These are phyloP conservation scores for Penicillium polonicum DNA, from an alignment of 2,329 filamentous ascomycete genomes.

Conservation along the genomic window DNA sequence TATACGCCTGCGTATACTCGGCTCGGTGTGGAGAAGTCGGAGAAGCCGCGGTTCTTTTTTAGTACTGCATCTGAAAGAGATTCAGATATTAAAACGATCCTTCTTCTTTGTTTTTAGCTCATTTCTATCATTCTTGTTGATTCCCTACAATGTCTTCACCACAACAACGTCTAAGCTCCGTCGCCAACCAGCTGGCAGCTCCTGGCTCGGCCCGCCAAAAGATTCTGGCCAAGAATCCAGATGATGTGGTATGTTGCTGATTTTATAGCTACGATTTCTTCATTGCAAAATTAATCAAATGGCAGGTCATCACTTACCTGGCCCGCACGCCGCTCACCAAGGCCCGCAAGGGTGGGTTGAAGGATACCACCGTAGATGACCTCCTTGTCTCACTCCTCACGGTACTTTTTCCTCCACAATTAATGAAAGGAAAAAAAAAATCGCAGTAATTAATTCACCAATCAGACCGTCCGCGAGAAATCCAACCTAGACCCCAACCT, in stretches of 20 bases:
- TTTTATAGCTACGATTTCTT: neutral
- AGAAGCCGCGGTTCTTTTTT: constrained; percentile 27
- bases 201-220: constrained; percentile 31
- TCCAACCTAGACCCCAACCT: constrained; percentile 82
- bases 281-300: constrained; percentile 1
- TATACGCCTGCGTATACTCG: too few species aligned
- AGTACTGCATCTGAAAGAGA: neutral
- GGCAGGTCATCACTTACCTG: constrained; percentile 43
- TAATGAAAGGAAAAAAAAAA: neutral
- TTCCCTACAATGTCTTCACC: constrained; percentile 36
- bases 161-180: constrained; percentile 42
- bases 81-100: constrained; percentile 10
- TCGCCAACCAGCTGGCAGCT: constrained; percentile 42
- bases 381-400: constrained; percentile 40
- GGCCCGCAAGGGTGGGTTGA: constrained; percentile 42
- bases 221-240: constrained; percentile 37
- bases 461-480: constrained; percentile 68
- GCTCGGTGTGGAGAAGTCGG: neutral
- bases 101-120: neutral
- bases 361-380: constrained; percentile 39
- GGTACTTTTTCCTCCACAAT: constrained; percentile 21
- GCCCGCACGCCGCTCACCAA: constrained; percentile 42
- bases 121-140: neutral
- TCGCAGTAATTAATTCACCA: neutral
- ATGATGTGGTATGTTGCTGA: constrained; percentile 39